Conservation (phyloP, 306 rosid species). For the Sesbania bispinosa region DNA sequence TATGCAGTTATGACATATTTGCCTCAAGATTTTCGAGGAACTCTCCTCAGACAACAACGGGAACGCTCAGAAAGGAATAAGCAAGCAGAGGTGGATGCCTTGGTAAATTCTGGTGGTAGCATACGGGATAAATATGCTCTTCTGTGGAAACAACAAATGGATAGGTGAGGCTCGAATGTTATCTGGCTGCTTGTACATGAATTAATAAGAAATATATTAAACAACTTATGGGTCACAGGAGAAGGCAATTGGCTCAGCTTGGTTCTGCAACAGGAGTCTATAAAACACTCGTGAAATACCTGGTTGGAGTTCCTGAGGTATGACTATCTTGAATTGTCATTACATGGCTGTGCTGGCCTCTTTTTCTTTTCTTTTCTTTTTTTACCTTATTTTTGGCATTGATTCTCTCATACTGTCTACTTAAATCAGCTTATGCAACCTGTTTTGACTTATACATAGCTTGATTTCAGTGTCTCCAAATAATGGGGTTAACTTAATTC, state of each 20-base stretch:
- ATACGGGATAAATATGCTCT: conserved; percentile 77
- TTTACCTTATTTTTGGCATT: not conserved
- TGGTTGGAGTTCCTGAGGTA: conserved; percentile 99
- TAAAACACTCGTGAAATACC: conserved; percentile 93
- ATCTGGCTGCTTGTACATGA: conserved; percentile 14
- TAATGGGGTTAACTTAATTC: not conserved
- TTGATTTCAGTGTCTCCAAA: conserved; percentile 1
- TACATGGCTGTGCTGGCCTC: not conserved
- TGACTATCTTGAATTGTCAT: not conserved
- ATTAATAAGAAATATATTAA: conserved; percentile 26
- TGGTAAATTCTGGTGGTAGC: conserved; percentile 79
- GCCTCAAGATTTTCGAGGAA: conserved; percentile 98
- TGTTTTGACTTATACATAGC: conserved; percentile 10
- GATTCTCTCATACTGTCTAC: conserved; percentile 7
- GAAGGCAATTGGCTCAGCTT: conserved; percentile 86
- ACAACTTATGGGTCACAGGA: conserved; percentile 46
- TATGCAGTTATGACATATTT: conserved; percentile 92
- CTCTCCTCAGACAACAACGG: conserved; percentile 81
- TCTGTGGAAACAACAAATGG: conserved; percentile 95
- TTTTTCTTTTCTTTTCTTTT: too few species aligned
- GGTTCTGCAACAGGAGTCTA: conserved; percentile 98
- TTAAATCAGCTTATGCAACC: conserved; percentile 6
- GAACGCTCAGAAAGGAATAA: conserved; percentile 97
- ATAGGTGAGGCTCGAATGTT: conserved; percentile 52
- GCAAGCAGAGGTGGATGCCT: conserved; percentile 83